phyloP scores from a whole-genome alignment of 1,284 basidiomycete genomes.

The Leccinum fallax region DNA sequence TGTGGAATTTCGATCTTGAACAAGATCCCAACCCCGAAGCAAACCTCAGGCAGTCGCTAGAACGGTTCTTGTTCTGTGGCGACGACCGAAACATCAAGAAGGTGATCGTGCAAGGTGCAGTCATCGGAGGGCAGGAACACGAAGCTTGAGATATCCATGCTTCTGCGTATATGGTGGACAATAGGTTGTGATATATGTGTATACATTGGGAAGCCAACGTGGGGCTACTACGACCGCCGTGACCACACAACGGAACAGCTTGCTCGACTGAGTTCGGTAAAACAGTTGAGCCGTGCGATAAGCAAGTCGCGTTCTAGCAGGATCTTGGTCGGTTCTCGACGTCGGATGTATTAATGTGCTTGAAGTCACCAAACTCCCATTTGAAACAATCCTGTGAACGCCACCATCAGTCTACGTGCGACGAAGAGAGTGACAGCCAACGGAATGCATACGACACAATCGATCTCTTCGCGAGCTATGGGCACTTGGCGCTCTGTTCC shows the following conservation, averaged over 20 bases:
- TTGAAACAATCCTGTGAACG: conserved; percentile 64
- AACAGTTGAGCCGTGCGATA: conserved; percentile 8
- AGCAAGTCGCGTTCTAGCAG: not conserved
- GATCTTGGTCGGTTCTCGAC: not conserved
- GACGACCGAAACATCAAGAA: conserved; percentile 86
- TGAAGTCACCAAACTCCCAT: conserved; percentile 71
- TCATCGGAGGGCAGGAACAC: conserved; percentile 69
- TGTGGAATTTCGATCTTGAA: conserved; percentile 53
- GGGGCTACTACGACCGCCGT: not conserved
- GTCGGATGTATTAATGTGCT: conserved; percentile 14
- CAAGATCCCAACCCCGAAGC: conserved; percentile 18
- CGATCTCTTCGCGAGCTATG: conserved; percentile 49
- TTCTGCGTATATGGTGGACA: conserved; percentile 2
- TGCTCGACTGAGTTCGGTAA: not conserved
- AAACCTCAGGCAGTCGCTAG: conserved; percentile 55
- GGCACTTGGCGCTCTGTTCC: conserved; percentile 49
- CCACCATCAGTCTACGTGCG: conserved; percentile 2
- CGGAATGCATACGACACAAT: conserved; percentile 56
- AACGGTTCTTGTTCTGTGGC: conserved; percentile 80
- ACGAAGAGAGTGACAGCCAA: not conserved
- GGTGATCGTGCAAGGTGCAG: conserved; percentile 84
- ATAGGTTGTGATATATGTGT: conserved; percentile 3
- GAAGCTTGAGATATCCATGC: conserved; percentile 10
- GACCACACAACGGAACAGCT: not conserved
- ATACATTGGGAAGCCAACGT: conserved; percentile 4